phyloP scores from a whole-genome alignment of 202 grass and related monocot genomes.

The Setaria viridis region DNA sequence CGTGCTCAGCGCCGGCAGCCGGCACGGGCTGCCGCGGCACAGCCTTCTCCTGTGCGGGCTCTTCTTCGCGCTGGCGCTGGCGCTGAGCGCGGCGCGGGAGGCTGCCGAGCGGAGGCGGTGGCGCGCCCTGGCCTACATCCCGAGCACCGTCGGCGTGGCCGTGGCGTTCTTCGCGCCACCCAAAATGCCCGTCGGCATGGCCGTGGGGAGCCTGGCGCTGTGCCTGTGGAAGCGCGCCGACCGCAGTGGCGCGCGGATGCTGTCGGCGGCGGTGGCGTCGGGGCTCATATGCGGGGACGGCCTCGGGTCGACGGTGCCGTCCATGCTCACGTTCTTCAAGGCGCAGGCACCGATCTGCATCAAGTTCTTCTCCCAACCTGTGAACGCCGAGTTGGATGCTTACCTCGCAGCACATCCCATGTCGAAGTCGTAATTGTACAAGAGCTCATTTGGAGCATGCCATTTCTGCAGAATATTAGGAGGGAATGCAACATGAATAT shows the following conservation, averaged over 20 bases:
- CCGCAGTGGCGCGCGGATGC: background rate
- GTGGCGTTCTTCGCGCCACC: background rate
- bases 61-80: conserved; percentile 10
- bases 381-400: background rate
- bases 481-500: too few species aligned
- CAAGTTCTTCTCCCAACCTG: background rate
- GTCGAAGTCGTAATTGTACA: too few species aligned
- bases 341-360: background rate
- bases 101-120: background rate
- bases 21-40: background rate
- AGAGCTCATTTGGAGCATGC: too few species aligned
- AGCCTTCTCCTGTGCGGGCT: background rate
- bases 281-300: background rate
- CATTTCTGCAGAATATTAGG: too few species aligned
- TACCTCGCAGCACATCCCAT: background rate
- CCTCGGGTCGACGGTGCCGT: background rate
- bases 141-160: background rate
- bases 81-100: background rate
- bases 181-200: background rate
- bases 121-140: background rate
- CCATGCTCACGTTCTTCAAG: background rate
- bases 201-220: background rate
- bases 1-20: background rate
- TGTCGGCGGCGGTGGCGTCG: background rate
- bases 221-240: background rate